Evolutionary conservation across 441 rosid genomes (phyloP), one percentile per base, ranked within the genome.

Genomic region (Bocquillonia castaneifolia): DNA sequence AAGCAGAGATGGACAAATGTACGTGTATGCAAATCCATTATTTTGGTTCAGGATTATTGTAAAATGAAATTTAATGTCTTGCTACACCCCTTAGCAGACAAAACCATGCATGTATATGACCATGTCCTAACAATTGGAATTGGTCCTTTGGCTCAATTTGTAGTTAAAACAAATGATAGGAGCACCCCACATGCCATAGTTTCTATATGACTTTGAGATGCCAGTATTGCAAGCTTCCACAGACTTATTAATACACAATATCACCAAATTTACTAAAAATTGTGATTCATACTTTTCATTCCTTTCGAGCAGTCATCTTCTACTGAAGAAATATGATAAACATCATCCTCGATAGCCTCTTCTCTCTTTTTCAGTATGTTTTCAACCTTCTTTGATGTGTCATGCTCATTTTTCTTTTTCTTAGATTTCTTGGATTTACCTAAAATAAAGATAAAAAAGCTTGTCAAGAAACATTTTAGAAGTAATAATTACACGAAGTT

Each of bases 231-330:
- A 53, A 52, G 22, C 31, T 53, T 6, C 15, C 17, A 29, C n/a
- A 42, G 39, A 55, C 15, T 17, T 51, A n/a, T 12, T 12, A 18
- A 31, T 23, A 48, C 28, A 58, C 7, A 26, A 28, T 5, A 37
- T 39, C 44, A 62, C 25, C 12, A 39, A 52, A 31, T 31, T 31
- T 22, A n/a, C n/a, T n/a, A n/a, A n/a, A n/a, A n/a, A n/a, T n/a
- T n/a, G 29, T 10, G 12, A 23, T 68, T 44, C 89, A 69, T 87
- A 94, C 99, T 87, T 81, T 83, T 92, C 93, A 94, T 84, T 81
- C 99, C 99, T 73, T 75, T 84, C 5, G 88, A 80, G 81, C 81
- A 71, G 55, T 92, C 94, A 59, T 88, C 97, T 71, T 88, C 98
- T 59, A 88, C 96, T 26, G 99, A 90, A 78, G 97, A 84, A 32